Conservation (phyloP, 306 rosid genomes). For the Lithocarpus polystachyus region DNA sequence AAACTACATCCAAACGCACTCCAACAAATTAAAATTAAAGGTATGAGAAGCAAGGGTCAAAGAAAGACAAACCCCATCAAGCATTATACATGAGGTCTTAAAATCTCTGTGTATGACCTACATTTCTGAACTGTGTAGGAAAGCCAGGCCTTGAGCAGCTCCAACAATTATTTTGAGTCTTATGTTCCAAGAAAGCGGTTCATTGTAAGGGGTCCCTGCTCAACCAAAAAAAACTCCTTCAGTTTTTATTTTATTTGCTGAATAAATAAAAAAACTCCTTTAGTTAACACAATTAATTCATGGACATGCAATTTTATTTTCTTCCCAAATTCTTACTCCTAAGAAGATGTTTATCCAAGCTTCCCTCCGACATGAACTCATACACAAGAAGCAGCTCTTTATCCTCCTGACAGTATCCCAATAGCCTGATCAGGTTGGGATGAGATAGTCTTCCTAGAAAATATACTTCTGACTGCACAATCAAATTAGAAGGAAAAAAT, state of each 20-base stretch:
- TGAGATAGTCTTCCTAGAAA: conserved; percentile 80
- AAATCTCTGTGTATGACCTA: conserved; percentile 85
- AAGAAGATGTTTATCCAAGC: conserved; percentile 89
- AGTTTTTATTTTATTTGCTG: conserved; percentile 19
- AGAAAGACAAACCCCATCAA: conserved; percentile 66
- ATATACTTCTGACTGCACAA: conserved; percentile 73
- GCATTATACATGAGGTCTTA: conserved; percentile 83
- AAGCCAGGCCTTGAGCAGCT: conserved; percentile 87
- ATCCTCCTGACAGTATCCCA: conserved; percentile 73
- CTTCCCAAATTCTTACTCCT: conserved; percentile 45
- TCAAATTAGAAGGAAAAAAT: conserved; percentile 10
- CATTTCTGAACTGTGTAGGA: conserved; percentile 66
- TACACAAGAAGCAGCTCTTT: conserved; percentile 83
- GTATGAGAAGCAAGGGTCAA: background rate
- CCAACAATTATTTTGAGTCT: conserved; percentile 73
- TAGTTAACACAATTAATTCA: conserved; percentile 10
- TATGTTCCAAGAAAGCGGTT: conserved; percentile 64
- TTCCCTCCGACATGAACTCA: conserved; percentile 82
- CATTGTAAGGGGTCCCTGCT: conserved; percentile 49
- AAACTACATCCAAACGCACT: too few species aligned
- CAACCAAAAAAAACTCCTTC: conserved; percentile 3
- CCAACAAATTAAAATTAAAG: background rate
- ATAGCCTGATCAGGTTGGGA: conserved; percentile 75
- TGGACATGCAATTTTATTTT: background rate
- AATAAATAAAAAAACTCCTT: background rate